Evolutionary conservation across 306 rosid genomes (phyloP).

Genomic region (Quercus robur): DNA sequence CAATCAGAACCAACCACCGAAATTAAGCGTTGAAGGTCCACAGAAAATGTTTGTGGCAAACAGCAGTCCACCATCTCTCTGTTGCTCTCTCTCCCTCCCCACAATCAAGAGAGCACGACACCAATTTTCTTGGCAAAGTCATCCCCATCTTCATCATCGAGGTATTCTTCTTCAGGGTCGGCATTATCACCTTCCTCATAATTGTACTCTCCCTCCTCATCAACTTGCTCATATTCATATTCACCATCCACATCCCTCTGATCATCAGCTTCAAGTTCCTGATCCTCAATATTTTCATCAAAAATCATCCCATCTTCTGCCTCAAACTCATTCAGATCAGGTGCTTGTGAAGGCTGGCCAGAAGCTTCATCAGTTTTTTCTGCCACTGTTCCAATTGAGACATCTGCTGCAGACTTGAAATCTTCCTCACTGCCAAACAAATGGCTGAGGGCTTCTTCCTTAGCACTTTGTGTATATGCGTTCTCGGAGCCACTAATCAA

Average conservation of each 20-base stretch:
- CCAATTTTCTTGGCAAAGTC: conserved; percentile 98
- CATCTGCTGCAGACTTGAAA: conserved; percentile 31
- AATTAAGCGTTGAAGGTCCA: conserved; percentile 19
- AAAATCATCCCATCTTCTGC: conserved; percentile 60
- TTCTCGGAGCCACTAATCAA: conserved; percentile 18
- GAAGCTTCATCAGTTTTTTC: conserved; percentile 28
- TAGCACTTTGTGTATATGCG: conserved; percentile 17
- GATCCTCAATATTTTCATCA: conserved; percentile 55
- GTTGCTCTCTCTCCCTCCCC: conserved; percentile 3
- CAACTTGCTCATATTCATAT: conserved; percentile 74
- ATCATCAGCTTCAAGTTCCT: conserved; percentile 61
- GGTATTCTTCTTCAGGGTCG: conserved; percentile 63
- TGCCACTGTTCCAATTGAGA: conserved; percentile 30
- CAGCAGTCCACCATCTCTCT: background rate
- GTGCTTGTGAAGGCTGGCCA: conserved; percentile 26
- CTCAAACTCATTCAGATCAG: conserved; percentile 13
- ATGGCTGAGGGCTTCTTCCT: conserved; percentile 25
- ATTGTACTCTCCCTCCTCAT: conserved; percentile 71
- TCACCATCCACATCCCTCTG: conserved; percentile 53
- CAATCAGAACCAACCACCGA: conserved; percentile 35
- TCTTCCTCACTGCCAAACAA: conserved; percentile 24
- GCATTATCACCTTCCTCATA: conserved; percentile 67
- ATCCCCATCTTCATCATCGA: conserved; percentile 83
- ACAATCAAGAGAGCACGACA: conserved; percentile 51
- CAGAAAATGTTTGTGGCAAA: conserved; percentile 8